Conservation (phyloP, 176 grass and related monocot species). For the Rhynchospora pubera region DNA sequence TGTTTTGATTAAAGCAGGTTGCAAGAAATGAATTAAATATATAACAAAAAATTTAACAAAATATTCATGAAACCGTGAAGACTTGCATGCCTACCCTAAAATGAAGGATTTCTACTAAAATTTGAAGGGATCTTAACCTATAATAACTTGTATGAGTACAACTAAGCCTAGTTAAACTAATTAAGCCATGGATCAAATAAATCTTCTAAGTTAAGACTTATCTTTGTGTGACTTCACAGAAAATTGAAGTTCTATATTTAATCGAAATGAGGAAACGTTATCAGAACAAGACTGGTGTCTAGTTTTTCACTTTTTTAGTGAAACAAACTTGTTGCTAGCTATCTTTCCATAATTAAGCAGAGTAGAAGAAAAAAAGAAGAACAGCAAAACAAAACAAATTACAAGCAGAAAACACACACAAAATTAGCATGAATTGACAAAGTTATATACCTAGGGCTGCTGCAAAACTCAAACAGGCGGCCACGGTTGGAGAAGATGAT, state of each 20-base stretch:
- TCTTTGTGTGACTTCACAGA: not conserved
- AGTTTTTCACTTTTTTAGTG: not conserved
- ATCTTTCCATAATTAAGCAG: not conserved
- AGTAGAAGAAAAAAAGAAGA: not conserved
- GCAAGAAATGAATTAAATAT: not conserved
- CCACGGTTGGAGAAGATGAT: slow-evolving; percentile 93
- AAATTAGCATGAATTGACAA: not conserved
- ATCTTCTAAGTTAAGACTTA: not conserved
- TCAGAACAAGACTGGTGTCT: not conserved
- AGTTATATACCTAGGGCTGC: slow-evolving; percentile 42
- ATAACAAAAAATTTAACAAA: not conserved
- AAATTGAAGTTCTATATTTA: not conserved
- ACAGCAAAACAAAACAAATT: not conserved
- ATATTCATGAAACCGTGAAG: not conserved
- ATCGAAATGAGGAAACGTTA: not conserved
- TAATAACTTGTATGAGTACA: not conserved
- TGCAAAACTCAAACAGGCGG: slow-evolving; percentile 90
- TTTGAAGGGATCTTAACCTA: not conserved
- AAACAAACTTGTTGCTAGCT: slow-evolving; percentile 18
- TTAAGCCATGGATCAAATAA: not conserved
- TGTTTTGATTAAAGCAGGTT: not conserved
- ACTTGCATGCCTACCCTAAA: not conserved
- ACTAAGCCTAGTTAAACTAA: slow-evolving; percentile 6
- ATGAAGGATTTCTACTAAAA: not conserved
- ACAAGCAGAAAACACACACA: not conserved